Conservation (phyloP, 2,329 filamentous ascomycete genomes). For the Emmonsiellopsis sp. region DNA sequence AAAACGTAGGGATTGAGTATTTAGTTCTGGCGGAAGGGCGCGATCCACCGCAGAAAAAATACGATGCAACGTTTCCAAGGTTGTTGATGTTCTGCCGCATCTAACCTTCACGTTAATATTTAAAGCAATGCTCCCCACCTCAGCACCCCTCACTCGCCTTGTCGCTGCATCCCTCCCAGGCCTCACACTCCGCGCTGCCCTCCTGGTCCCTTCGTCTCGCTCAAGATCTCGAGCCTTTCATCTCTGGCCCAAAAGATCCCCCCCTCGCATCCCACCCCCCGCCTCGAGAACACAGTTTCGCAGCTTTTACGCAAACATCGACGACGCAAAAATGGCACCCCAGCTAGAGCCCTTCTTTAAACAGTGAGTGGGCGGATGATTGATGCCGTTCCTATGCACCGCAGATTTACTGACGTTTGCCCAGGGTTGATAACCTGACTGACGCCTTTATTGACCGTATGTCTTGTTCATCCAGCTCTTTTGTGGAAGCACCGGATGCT, state of each 20-base stretch:
- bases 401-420: not conserved
- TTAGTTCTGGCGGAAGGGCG: no score
- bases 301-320: constrained; percentile 38
- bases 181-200: not conserved
- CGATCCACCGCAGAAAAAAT: no score
- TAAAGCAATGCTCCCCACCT: constrained; percentile 14
- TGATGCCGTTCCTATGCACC: not conserved
- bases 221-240: not conserved
- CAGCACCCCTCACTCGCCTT: constrained; percentile 10
- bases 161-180: constrained; percentile 2
- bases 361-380: constrained; percentile 42
- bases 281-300: constrained; percentile 10
- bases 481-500: not conserved
- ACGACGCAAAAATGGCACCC: constrained; percentile 66
- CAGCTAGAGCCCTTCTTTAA: constrained; percentile 88
- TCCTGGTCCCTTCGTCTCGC: not conserved
- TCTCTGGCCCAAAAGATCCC: not conserved
- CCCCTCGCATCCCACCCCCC: not conserved
- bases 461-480: constrained; percentile 11
- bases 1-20: no score
- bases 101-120: not conserved
- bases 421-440: constrained; percentile 63
- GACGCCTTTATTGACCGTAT: constrained; percentile 75
- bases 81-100: not conserved
- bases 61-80: not conserved